Evolutionary conservation across 257 asterid genomes (phyloP).

Genomic region (Mitragyna speciosa): DNA sequence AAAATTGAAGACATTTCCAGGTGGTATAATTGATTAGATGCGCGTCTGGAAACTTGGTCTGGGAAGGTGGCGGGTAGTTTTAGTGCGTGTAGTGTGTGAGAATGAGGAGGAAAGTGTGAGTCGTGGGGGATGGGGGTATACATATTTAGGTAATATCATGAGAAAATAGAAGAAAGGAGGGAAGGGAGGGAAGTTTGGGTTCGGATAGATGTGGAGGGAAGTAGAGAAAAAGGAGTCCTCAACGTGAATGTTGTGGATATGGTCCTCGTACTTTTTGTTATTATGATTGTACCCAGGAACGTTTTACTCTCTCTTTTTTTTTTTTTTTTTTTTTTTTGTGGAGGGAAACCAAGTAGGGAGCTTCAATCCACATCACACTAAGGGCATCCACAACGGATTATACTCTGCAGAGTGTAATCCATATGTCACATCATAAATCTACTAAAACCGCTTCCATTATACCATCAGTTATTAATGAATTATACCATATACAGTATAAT

Average conservation of each 20-base stretch:
- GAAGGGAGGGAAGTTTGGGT: slow-evolving; percentile 96
- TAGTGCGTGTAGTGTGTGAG: slow-evolving; percentile 32
- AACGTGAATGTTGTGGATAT: background rate
- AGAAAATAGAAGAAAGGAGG: slow-evolving; percentile 49
- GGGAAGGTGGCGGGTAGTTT: slow-evolving; percentile 16
- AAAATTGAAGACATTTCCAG: background rate
- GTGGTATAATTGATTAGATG: background rate
- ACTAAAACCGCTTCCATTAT: no score
- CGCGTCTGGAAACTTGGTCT: background rate
- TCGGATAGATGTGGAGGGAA: slow-evolving; percentile 96
- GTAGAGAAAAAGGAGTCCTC: slow-evolving; percentile 29
- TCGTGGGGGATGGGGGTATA: background rate
- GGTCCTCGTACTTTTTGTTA: slow-evolving; percentile 5
- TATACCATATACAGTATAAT: no score
- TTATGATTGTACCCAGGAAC: background rate
- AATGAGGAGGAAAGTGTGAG: slow-evolving; percentile 25
- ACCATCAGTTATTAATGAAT: no score
- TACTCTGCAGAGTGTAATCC: no score
- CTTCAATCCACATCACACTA: background rate
- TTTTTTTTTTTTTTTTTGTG: no score
- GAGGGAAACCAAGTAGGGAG: background rate
- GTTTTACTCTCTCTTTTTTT: background rate
- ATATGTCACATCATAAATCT: no score
- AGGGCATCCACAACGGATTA: no score
- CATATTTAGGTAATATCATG: slow-evolving; percentile 3